Evolutionary conservation across 1,139 yeast species (phyloP), one percentile per base, ranked within the genome.

Genomic region (Scheffersomyces parashehatae): DNA sequence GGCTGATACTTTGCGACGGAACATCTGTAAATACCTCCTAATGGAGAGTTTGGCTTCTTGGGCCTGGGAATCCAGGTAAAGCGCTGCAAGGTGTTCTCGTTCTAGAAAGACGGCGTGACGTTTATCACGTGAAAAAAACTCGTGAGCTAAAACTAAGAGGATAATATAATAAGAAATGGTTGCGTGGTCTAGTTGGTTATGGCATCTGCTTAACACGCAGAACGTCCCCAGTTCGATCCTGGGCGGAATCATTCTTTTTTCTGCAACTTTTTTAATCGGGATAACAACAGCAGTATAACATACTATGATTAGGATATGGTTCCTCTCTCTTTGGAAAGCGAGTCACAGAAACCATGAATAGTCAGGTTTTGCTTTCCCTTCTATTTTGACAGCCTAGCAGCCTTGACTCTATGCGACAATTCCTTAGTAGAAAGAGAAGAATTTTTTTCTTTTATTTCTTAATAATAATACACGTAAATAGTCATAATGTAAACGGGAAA

Each of bases 191-290:
- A 88, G 96, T 88, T 72, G 96, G 96, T 88, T 80, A 88, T 88
- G 95, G 95, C 96, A 85, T 85, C 90, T 88, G 96, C 96, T 86
- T 88, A 88, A 88, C 96, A 88, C 96, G 96, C 96, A 86, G 91
- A 86, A 88, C 90, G 96, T 89, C 96, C 96, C 96, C 96, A 88
- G 96, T 88, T 89, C 97, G 96, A 88, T 86, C 96, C 97, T 88
- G 96, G 96, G 96, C 89, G 85, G 82, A 86, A 86, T 87, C 96
- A 88, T 60, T 64, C 50, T 48, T 60, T 60, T 59, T 54, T 41
- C n/a, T 36, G 31, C 31, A 29, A 14, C 20, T 29, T 5, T 11
- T 29, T 29, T 4, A 29, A 12, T 29, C 5, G 14, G 14, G 8
- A 20, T 6, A 6, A 20, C 26, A 20, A 5, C 26, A 7, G 8